Evolutionary conservation across 2,329 filamentous ascomycete genomes (phyloP), one percentile per base, ranked within the genome.

Genomic region (Claviceps monticola): DNA sequence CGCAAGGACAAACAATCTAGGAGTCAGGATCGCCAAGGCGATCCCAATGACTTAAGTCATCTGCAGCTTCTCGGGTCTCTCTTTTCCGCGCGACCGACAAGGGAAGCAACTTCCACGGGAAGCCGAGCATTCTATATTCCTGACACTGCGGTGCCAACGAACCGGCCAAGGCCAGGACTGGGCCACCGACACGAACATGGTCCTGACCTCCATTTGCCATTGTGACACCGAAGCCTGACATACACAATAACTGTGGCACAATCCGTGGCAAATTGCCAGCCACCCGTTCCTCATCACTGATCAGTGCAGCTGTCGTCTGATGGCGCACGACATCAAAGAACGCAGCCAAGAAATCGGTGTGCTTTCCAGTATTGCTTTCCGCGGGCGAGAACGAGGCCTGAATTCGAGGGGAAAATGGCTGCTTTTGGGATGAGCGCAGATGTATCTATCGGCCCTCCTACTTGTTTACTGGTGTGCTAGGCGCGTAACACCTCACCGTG

Each of bases 261-360:
- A 11, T 17, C 37, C 17, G n/a, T 37, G 45, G 38, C 46, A 26
- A 38, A 16, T 19, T 23, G 16, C 5, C 38, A n/a, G 19, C 36
- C 46, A 19, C 11, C 46, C 13, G 46, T 48, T 17, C 19, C 19
- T 21, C 42, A 6, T 26, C 34, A 21, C 2, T 39, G 26, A 19
- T 14, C 23, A 46, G 14, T 46, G 16, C 14, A n/a, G 17, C 11
- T 9, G 14, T 16, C 17, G 11, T 11, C 46, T 26, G 4, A 37
- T 39, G 46, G 36, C 46, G 39, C 36, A 48, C 14, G 41, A 36
- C 26, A 34, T 34, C 29, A 23, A 44, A 36, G 26, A 17, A 11
- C 29, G 41, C 41, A 44, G 48, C 41, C 48, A 44, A 37, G 48
- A 37, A 44, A 34, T n/a, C 41, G 48, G 48, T 36, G 48, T 44